These are phyloP conservation scores for Heliosperma pusillum DNA, from an alignment of 148 eudicot genomes.

Conservation along the genomic window DNA sequence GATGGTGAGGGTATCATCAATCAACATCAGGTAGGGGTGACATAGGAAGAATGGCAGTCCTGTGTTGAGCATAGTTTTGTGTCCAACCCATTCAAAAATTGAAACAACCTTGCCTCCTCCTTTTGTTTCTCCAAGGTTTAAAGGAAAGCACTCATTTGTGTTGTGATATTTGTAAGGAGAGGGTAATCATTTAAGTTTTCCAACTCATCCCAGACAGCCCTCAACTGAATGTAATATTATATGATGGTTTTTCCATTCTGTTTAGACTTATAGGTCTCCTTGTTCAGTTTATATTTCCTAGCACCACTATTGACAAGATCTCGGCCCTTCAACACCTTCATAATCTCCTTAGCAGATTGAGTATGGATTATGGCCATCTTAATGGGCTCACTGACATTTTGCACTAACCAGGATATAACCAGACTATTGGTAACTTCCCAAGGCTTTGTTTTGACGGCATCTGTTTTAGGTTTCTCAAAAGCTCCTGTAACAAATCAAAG, in stretches of 20 bases:
- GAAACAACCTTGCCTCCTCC: neutral
- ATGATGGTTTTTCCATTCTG: neutral
- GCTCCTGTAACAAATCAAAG: too few relatives aligned
- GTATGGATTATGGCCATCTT: neutral
- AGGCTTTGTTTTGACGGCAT: too few relatives aligned
- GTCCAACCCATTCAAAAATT: neutral
- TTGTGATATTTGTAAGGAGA: neutral
- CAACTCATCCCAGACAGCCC: neutral
- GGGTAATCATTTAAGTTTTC: neutral
- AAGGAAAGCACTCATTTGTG: neutral
- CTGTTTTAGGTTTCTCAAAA: too few relatives aligned
- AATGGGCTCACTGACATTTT: neutral
- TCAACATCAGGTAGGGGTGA: neutral
- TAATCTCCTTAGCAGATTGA: neutral
- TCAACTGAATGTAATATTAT: neutral
- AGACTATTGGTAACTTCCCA: neutral
- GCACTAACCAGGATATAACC: neutral
- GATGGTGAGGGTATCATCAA: neutral
- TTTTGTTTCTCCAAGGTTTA: neutral
- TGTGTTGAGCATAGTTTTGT: neutral
- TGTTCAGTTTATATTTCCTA: too few relatives aligned
- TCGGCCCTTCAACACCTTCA: neutral
- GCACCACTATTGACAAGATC: neutral
- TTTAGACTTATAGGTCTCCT: neutral
- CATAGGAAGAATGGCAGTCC: neutral